Conservation (phyloP, 768 basidiomycete species). For the Inosperma sp. region DNA sequence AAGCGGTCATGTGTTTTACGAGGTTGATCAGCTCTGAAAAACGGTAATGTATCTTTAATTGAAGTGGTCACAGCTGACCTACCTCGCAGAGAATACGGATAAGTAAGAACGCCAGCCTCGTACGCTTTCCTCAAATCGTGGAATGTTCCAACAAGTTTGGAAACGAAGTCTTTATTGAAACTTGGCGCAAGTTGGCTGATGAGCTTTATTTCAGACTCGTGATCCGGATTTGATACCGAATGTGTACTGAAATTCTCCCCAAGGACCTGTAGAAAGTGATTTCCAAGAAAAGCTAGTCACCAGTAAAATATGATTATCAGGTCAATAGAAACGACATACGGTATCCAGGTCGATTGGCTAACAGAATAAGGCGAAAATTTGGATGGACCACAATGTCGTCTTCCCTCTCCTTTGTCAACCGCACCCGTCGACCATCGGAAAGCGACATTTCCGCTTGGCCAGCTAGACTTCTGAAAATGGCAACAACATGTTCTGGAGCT, state of each 20-base stretch:
- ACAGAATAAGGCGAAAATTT: slow-evolving; percentile 56
- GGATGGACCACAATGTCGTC: slow-evolving; percentile 59
- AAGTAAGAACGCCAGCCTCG: slow-evolving; percentile 52
- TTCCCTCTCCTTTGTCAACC: slow-evolving; percentile 41
- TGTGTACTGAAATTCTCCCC: slow-evolving; percentile 68
- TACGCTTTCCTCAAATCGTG: slow-evolving; percentile 58
- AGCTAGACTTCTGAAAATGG: slow-evolving; percentile 65
- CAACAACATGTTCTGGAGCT: slow-evolving; percentile 68
- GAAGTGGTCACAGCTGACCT: neutral
- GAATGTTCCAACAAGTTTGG: slow-evolving; percentile 59
- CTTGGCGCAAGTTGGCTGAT: slow-evolving; percentile 60
- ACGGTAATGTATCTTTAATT: neutral
- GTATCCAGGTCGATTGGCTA: slow-evolving; percentile 68
- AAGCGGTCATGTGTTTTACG: slow-evolving; percentile 58
- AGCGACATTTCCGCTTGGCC: slow-evolving; percentile 61
- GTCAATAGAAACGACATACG: slow-evolving; percentile 37
- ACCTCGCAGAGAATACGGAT: slow-evolving; percentile 69
- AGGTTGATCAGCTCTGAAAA: slow-evolving; percentile 55
- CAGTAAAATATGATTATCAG: neutral
- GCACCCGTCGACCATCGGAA: slow-evolving; percentile 57
- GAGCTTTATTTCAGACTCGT: slow-evolving; percentile 57
- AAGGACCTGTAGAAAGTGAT: slow-evolving; percentile 68
- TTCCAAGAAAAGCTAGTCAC: slow-evolving; percentile 58
- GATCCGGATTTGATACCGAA: slow-evolving; percentile 63
- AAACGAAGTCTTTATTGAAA: slow-evolving; percentile 47